Conservation (phyloP, 257 asterid genomes). For the Solanum appendiculatum region DNA sequence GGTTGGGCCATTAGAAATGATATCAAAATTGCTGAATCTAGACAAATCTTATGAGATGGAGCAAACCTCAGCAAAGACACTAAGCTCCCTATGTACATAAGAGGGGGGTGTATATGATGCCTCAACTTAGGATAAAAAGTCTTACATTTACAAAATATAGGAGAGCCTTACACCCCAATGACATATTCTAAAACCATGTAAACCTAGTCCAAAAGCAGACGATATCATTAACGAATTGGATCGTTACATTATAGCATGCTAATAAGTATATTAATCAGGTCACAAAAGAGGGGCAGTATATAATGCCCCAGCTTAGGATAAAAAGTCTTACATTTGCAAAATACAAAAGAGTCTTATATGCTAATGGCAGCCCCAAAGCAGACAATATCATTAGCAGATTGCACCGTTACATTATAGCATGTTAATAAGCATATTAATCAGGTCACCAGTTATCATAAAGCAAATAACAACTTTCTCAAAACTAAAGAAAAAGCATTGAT, state of each 20-base stretch:
- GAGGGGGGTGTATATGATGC: background rate
- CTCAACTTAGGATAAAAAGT: background rate
- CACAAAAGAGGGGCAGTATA: no score
- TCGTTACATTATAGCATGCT: background rate
- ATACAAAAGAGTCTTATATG: no score
- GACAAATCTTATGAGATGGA: background rate
- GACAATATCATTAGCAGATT: no score
- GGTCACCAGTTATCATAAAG: background rate
- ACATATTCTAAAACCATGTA: no score
- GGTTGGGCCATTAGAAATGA: no score
- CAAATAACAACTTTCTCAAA: background rate
- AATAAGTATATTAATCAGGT: background rate
- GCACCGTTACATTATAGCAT: background rate
- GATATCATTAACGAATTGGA: no score
- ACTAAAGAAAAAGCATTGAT: background rate
- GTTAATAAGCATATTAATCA: background rate
- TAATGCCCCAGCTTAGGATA: no score
- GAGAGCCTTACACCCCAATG: no score
- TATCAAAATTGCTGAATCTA: no score
- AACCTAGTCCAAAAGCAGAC: background rate
- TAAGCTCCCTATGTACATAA: background rate
- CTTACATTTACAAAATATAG: background rate
- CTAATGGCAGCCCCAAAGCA: no score
- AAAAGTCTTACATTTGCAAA: no score
- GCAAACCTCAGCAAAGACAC: background rate